Conservation (phyloP, 192 early-diverging fungal species). For the Spizellomyces sp. region DNA sequence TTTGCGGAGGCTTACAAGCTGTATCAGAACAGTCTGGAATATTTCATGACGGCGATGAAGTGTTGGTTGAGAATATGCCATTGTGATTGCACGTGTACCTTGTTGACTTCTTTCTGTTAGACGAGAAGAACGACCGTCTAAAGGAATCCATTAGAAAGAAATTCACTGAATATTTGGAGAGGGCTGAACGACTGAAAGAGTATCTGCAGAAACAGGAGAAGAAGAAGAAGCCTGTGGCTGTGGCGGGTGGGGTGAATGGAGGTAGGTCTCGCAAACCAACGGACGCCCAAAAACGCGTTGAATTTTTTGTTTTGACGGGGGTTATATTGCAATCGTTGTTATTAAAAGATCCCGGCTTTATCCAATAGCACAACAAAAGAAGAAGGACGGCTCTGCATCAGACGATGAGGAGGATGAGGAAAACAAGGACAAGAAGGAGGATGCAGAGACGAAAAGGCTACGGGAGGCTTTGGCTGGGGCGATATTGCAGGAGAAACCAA, state of each 20-base stretch:
- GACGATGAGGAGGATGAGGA: conserved; percentile 57
- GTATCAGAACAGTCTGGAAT: conserved; percentile 90
- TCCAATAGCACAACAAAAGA: conserved; percentile 12
- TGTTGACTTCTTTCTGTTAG: conserved; percentile 36
- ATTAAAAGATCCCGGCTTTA: too few species aligned
- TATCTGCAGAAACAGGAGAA: conserved; percentile 75
- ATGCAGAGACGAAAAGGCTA: conserved; percentile 82
- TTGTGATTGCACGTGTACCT: too few species aligned
- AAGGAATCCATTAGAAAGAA: conserved; percentile 86
- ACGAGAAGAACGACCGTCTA: conserved; percentile 91
- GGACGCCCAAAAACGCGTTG: too few species aligned
- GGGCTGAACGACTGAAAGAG: conserved; percentile 93
- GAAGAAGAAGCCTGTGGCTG: conserved; percentile 70
- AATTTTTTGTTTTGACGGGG: too few species aligned
- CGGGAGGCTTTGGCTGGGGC: conserved; percentile 63
- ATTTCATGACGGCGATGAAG: conserved; percentile 93
- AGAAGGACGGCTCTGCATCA: conserved; percentile 33
- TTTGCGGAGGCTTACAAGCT: conserved; percentile 89
- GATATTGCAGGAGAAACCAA: conserved; percentile 94
- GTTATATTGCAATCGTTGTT: too few species aligned
- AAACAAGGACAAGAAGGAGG: conserved; percentile 59
- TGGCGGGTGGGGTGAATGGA: conserved; percentile 46
- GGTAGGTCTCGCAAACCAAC: not conserved
- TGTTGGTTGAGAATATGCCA: conserved; percentile 52
- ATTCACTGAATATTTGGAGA: conserved; percentile 89